phyloP scores from a whole-genome alignment of 129 eudicot species.

The carrot (Daucus carota) region DNA sequence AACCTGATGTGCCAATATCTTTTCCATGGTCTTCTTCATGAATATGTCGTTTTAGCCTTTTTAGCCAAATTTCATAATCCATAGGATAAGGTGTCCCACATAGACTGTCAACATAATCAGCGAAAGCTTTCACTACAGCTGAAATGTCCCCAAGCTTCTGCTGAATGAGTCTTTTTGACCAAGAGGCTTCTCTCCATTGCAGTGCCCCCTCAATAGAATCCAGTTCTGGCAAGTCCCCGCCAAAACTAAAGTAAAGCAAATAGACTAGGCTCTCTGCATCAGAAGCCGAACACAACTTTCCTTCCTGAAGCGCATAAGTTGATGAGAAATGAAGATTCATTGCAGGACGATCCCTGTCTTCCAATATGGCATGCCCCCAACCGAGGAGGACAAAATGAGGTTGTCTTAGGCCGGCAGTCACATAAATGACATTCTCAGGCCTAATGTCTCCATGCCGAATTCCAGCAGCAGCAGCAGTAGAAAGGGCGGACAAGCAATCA shows the following conservation, averaged over 20 bases:
- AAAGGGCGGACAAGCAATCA: constrained; percentile 90
- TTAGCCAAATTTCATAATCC: constrained; percentile 77
- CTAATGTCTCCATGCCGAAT: constrained; percentile 86
- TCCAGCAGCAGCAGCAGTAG: constrained; percentile 59
- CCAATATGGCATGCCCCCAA: constrained; percentile 95
- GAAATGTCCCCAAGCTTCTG: constrained; percentile 93
- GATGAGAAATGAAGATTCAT: constrained; percentile 90
- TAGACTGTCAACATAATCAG: constrained; percentile 91
- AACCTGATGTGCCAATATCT: constrained; percentile 44
- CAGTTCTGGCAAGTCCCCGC: constrained; percentile 70
- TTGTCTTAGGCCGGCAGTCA: constrained; percentile 36
- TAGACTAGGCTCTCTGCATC: constrained; percentile 96
- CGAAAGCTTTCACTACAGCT: constrained; percentile 92
- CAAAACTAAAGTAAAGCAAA: constrained; percentile 70
- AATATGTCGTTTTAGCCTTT: constrained; percentile 68
- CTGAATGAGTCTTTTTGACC: constrained; percentile 93
- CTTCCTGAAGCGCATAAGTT: constrained; percentile 94
- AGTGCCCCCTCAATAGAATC: constrained; percentile 98
- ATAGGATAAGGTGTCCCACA: constrained; percentile 96
- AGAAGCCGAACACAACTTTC: constrained; percentile 88
- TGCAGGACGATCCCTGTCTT: constrained; percentile 94
- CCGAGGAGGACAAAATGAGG: constrained; percentile 68
- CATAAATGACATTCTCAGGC: constrained; percentile 79
- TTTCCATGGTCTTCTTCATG: constrained; percentile 58
- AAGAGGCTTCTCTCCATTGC: constrained; percentile 80